Percentiles rank a stretch among this genome's conserved stretches.
Evolutionary conservation across 345 rosid species (phyloP).

Genomic region (Kernera saxatilis): DNA sequence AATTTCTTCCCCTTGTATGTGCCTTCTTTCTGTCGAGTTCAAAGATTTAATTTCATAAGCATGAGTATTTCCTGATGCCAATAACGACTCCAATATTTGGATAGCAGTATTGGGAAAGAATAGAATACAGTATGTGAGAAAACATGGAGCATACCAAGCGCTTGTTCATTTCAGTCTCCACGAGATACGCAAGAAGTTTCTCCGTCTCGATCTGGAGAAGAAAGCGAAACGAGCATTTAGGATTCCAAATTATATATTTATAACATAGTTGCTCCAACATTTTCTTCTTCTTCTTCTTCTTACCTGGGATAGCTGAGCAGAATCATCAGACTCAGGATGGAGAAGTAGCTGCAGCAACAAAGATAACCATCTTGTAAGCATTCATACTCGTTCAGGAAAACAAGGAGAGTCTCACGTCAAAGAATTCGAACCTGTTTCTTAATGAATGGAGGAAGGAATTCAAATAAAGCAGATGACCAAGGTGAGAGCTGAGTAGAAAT

Average conservation of each 20-base stretch:
- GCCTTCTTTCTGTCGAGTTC: slow-evolving; percentile 66
- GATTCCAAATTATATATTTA: slow-evolving; percentile 3
- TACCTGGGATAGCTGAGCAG: slow-evolving; percentile 99
- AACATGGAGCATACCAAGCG: slow-evolving; percentile 46
- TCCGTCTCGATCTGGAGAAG: slow-evolving; percentile 84
- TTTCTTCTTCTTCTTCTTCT: background rate
- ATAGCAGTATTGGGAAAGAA: background rate
- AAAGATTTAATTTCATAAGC: slow-evolving; percentile 12
- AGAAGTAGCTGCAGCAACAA: slow-evolving; percentile 74
- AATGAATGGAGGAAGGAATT: slow-evolving; percentile 84
- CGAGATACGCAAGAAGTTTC: slow-evolving; percentile 95
- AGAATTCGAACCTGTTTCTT: slow-evolving; percentile 64
- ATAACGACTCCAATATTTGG: background rate
- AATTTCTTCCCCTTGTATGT: slow-evolving; percentile 90
- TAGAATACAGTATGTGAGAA: background rate
- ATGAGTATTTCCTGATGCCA: background rate
- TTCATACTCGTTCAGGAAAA: background rate
- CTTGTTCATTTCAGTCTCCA: slow-evolving; percentile 90
- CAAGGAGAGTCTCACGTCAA: background rate
- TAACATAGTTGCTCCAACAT: background rate
- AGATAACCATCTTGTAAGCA: slow-evolving; percentile 26
- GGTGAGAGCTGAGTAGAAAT: slow-evolving; percentile 92
- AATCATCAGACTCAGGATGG: slow-evolving; percentile 93
- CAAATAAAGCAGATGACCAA: slow-evolving; percentile 95
- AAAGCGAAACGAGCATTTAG: slow-evolving; percentile 18